phyloP scores from a whole-genome alignment of 352 stramenopile genomes.

The Pythium dissimile region DNA sequence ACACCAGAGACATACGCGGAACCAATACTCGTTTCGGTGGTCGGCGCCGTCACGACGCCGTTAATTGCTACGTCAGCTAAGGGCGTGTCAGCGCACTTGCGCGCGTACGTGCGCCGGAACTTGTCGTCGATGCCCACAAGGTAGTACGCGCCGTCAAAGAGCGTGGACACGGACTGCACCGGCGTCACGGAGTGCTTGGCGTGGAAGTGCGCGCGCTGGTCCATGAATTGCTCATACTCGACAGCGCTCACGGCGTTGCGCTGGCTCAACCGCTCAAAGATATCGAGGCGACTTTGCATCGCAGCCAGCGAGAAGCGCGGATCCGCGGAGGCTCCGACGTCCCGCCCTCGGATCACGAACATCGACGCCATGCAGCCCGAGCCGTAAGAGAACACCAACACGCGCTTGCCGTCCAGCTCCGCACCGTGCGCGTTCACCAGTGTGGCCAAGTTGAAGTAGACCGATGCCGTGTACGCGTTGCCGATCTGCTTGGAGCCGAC shows the following conservation, averaged over 20 bases:
- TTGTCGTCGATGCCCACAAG: conserved; percentile 89
- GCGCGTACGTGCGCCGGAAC: conserved; percentile 86
- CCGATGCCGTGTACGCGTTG: conserved; percentile 97
- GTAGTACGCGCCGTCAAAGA: conserved; percentile 89
- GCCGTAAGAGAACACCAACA: conserved; percentile 97
- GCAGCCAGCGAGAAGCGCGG: conserved; percentile 83
- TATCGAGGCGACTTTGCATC: conserved; percentile 83
- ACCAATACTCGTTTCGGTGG: conserved; percentile 18
- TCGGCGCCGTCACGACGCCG: neutral
- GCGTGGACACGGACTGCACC: conserved; percentile 51
- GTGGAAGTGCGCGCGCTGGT: conserved; percentile 87
- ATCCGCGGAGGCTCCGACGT: conserved; percentile 15
- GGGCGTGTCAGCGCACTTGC: conserved; percentile 40
- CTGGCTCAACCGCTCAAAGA: conserved; percentile 74
- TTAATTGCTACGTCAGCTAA: conserved; percentile 2
- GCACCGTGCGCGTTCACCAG: conserved; percentile 69
- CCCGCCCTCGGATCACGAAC: conserved; percentile 77
- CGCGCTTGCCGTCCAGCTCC: conserved; percentile 64
- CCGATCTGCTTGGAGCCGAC: conserved; percentile 86
- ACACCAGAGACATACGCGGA: conserved; percentile 90
- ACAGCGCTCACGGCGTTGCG: conserved; percentile 83
- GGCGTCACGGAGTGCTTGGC: conserved; percentile 60
- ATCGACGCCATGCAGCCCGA: conserved; percentile 95
- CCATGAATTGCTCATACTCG: conserved; percentile 91
- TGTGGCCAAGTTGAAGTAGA: conserved; percentile 96